A percentile compares a stretch with the other conserved stretches of the same genome.
phyloP scores from a whole-genome alignment of 441 rosid species.

The Erodium moschatum region DNA sequence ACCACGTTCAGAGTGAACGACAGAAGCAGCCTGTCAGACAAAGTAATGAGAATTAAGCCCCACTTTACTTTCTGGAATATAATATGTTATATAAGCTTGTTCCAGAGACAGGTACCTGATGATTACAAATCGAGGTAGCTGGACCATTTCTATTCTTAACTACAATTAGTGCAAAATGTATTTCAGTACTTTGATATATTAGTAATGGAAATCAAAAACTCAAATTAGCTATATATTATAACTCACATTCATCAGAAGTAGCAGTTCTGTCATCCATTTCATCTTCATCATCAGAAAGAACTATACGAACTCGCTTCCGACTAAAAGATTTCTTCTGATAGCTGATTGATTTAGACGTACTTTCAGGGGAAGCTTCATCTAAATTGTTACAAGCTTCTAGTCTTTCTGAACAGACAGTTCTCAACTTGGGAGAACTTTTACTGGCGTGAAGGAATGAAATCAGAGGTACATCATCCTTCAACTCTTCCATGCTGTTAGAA shows the following conservation, averaged over 20 bases:
- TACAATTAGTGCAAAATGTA: slow-evolving; percentile 26
- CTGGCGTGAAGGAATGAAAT: slow-evolving; percentile 44
- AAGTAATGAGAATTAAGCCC: slow-evolving; percentile 16
- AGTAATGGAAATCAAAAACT: slow-evolving; percentile 16
- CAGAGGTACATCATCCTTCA: slow-evolving; percentile 49
- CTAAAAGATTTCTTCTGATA: slow-evolving; percentile 44
- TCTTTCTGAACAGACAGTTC: slow-evolving; percentile 23
- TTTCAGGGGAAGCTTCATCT: slow-evolving; percentile 26
- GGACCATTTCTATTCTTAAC: slow-evolving; percentile 27
- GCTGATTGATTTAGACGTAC: slow-evolving; percentile 35
- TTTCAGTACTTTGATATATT: slow-evolving; percentile 17
- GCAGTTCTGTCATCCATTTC: slow-evolving; percentile 45
- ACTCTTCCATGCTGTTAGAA: slow-evolving; percentile 32
- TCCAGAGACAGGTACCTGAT: slow-evolving; percentile 30
- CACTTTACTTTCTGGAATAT: slow-evolving; percentile 17
- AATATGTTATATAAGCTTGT: slow-evolving; percentile 8
- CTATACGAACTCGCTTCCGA: slow-evolving; percentile 57
- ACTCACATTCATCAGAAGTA: slow-evolving; percentile 48
- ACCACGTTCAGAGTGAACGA: slow-evolving; percentile 33
- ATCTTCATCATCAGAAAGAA: slow-evolving; percentile 87
- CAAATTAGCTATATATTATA: slow-evolving; percentile 17
- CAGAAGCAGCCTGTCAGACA: slow-evolving; percentile 36
- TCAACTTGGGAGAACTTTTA: slow-evolving; percentile 30
- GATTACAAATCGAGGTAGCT: slow-evolving; percentile 20
- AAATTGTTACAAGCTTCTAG: slow-evolving; percentile 25